phyloP scores from a whole-genome alignment of 2,329 filamentous ascomycete species.

The Penicillium brasilianum region DNA sequence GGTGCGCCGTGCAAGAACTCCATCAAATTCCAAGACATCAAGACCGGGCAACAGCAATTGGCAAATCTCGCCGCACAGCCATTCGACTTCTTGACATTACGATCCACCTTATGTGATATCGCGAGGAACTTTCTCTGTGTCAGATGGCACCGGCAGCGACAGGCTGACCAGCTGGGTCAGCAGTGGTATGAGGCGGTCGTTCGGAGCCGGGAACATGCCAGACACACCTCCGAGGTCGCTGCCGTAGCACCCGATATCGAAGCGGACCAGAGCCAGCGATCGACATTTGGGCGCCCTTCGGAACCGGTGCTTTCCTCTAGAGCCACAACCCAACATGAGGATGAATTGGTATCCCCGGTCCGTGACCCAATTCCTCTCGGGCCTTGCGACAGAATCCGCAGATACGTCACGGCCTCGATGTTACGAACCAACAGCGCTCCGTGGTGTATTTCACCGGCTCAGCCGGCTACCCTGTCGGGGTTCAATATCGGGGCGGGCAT shows the following conservation, averaged over 20 bases:
- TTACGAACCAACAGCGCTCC: no score
- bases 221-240: no score
- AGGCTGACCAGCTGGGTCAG: not conserved
- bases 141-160: not conserved
- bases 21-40: not conserved
- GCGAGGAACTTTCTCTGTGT: not conserved
- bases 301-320: no score
- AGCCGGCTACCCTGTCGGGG: no score
- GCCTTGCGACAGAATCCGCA: not conserved
- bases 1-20: no score
- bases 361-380: not conserved
- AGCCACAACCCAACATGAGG: not conserved
- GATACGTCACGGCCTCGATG: not conserved
- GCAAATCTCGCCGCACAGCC: not conserved
- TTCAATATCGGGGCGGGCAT: no score
- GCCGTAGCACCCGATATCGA: no score
- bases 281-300: no score
- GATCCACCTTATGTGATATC: no score
- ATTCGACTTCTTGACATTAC: not conserved
- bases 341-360: no score
- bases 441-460: no score
- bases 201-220: not conserved
- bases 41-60: not conserved
- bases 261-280: no score
- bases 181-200: not conserved